Base-by-base conservation (phyloP, 2,329 filamentous ascomycete genomes). In the Sclerotinia spermophila region DNA sequence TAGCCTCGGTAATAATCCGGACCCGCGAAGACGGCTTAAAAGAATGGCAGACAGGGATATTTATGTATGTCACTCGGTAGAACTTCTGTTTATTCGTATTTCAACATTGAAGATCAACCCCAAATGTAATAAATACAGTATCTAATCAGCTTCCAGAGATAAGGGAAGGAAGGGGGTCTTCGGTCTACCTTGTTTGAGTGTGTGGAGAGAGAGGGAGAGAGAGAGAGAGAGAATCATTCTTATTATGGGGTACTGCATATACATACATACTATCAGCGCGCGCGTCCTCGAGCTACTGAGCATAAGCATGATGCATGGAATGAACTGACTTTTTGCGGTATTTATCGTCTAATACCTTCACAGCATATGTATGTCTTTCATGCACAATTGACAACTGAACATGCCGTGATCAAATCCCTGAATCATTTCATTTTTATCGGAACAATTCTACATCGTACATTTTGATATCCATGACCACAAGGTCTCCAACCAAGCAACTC, bases 1-100 rank as follows among this genome's bases (percentile, higher is more conserved):
- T n/a, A 38, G 60, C 67, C 67, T 69, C 67, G 45, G 67, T 38
- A 44, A 24, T 33, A 30, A 2, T 33, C 61, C 44, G 27, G 59
- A 8, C 38, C 30, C n/a, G n/a, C 40, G 17, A 21, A 61, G n/a
- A n/a, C n/a, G n/a, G n/a, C n/a, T n/a, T n/a, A n/a, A n/a, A n/a
- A n/a, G n/a, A 30, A 66, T 38, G 11, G 30, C 2, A 21, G 24
- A 53, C 45, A 66, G 45, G 45, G 44, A 35, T 53, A 0, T 3
- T 27, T 45, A 3, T 45, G 27, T 45, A 3, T 45, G 27, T 13
- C 27, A 44, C 42, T 44, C 40, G 59, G 40, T 61, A 30, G 30
- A n/a, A 44, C 5, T n/a, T 61, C 40, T n/a, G 10, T 33, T 44
- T 44, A 30, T n/a, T n/a, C n/a, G n/a, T n/a, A n/a, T n/a, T n/a